Percentiles rank a stretch among this genome's conserved stretches.
These are phyloP conservation scores for Mariannaea elegans DNA, from an alignment of 2,329 filamentous ascomycete genomes.

Conservation along the genomic window DNA sequence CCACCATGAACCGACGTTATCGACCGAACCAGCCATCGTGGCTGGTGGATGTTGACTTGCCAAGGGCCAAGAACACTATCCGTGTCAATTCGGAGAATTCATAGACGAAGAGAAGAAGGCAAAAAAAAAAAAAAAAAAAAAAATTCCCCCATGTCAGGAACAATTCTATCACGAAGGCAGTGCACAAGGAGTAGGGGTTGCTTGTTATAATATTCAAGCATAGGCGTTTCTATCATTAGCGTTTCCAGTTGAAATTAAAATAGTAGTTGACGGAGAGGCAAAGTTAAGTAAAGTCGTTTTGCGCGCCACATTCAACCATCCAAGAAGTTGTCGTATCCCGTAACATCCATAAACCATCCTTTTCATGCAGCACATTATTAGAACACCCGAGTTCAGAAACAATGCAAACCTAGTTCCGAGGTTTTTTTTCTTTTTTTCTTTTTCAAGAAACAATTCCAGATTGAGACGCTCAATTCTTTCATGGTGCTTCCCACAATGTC, in stretches of 20 bases:
- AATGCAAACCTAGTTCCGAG: background rate
- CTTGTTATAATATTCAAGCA: conserved; percentile 22
- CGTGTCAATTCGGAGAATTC: background rate
- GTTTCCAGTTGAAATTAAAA: conserved; percentile 23
- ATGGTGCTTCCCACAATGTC: background rate
- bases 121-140: background rate
- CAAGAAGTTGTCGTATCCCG: conserved; percentile 9
- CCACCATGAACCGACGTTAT: conserved; percentile 57
- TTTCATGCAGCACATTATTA: conserved; percentile 7
- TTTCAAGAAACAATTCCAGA: background rate
- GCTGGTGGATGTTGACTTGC: conserved; percentile 60
- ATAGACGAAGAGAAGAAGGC: background rate
- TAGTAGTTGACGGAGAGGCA: background rate
- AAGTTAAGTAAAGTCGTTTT: background rate
- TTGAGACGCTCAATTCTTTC: background rate
- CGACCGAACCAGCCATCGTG: conserved; percentile 59
- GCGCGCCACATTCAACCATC: conserved; percentile 5
- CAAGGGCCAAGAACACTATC: conserved; percentile 5
- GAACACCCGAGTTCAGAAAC: background rate
- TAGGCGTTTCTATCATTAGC: conserved; percentile 26
- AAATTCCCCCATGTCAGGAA: too few relatives aligned
- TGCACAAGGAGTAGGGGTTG: background rate
- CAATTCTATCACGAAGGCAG: too few relatives aligned
- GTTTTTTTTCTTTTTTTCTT: too few relatives aligned
- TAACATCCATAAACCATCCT: background rate